Evolutionary conservation across 1,139 yeast genomes (phyloP), one percentile per base, ranked within the genome.

Genomic region (Magnusiomyces paraingens): DNA sequence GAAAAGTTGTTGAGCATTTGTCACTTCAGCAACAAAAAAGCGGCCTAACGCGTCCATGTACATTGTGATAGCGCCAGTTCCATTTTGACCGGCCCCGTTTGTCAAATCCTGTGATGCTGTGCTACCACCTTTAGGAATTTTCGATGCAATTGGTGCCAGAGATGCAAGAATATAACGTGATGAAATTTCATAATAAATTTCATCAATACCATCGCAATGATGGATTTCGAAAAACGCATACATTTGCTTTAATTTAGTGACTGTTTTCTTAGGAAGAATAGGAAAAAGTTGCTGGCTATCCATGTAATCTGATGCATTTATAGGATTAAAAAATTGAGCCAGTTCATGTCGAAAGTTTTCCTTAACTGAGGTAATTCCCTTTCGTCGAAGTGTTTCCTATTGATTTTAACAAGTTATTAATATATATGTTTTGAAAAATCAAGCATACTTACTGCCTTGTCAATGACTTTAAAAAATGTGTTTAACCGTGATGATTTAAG

Each of bases 41-140:
- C 76, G 75, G 41, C 75, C 65, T 12, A 84, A 64, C 1, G 83
- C 83, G 39, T 75, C 78, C 8, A 81, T 76, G 64, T 82, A 86
- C 46, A 70, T 68, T 39, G 72, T 72, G 47, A 86, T 77, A 4
- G 88, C 86, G 63, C 79, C 82, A 49, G 79, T 73, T 1, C 86
- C 86, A 62, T 76, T 79, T 61, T 84, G 20, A 32, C 18, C 14
- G 26, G 45, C 8, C 8, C 32, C 32, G 32, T 26, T 26, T 38
- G 15, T 32, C 32, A 29, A 14, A 18, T 18, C 41, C 43, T 72
- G 69, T 29, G 78, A 64, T 44, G 68, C 17, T 14, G 43, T 50
- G 20, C 50, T 38, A 14, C 40, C 32, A 40, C 46, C 50, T 48
- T 51, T 54, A 12, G 50, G 44, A 21, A 49, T 40, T 14, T 54